These are phyloP conservation scores for Cryptosporidium ryanae DNA, from an alignment of 169 alveolate species.

Conservation along the genomic window DNA sequence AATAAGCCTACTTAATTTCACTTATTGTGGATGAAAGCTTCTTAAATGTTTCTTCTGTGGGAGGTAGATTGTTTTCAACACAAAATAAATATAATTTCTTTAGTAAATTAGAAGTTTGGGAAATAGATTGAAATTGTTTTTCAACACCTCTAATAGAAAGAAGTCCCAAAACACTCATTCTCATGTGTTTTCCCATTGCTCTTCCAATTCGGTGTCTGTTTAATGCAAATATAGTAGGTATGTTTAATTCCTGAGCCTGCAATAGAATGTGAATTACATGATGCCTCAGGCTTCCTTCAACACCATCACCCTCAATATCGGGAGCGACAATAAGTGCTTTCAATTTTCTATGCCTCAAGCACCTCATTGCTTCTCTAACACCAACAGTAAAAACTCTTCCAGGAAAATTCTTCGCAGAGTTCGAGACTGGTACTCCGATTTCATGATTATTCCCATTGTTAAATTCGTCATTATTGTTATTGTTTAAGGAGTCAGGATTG, in stretches of 20 bases:
- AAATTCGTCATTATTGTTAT: neutral
- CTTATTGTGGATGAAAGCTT: slow-evolving; percentile 55
- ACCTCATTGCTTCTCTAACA: slow-evolving; percentile 74
- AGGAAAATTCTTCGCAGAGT: slow-evolving; percentile 40
- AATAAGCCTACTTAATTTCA: neutral
- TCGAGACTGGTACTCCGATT: slow-evolving; percentile 1
- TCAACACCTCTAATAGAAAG: slow-evolving; percentile 72
- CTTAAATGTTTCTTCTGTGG: slow-evolving; percentile 72
- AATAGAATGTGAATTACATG: slow-evolving; percentile 70
- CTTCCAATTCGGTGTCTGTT: slow-evolving; percentile 73
- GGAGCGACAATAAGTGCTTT: slow-evolving; percentile 72
- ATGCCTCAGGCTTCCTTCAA: slow-evolving; percentile 72
- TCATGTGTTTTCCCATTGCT: slow-evolving; percentile 76
- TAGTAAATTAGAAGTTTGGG: slow-evolving; percentile 64
- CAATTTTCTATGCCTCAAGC: slow-evolving; percentile 58
- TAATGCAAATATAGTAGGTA: slow-evolving; percentile 61
- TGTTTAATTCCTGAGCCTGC: slow-evolving; percentile 75
- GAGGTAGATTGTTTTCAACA: slow-evolving; percentile 51
- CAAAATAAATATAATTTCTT: slow-evolving; percentile 50
- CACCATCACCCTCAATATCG: slow-evolving; percentile 71
- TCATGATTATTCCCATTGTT: slow-evolving; percentile 1
- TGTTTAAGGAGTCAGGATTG: neutral
- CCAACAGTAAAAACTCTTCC: slow-evolving; percentile 75
- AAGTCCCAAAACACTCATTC: slow-evolving; percentile 75
- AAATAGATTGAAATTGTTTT: slow-evolving; percentile 58